A percentile compares a stretch with the other conserved stretches of the same genome.
Evolutionary conservation across 2,329 filamentous ascomycete genomes (phyloP).

Genomic region (Dothistroma septosporum): DNA sequence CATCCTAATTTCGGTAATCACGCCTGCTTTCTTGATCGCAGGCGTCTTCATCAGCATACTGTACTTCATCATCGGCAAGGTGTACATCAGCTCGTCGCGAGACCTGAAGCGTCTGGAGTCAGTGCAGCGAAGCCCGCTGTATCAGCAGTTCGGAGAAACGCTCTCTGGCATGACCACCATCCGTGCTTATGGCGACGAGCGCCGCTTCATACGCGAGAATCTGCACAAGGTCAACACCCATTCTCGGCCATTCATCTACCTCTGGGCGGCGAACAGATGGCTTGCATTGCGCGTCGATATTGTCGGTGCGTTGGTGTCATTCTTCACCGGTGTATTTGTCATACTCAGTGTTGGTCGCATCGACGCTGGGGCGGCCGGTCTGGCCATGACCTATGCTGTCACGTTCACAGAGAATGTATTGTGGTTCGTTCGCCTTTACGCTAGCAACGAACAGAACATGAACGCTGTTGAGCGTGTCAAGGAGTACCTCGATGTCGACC

Average conservation of each 20-base stretch:
- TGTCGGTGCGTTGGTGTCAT: slow-evolving; percentile 84
- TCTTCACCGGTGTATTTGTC: slow-evolving; percentile 90
- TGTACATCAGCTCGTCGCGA: slow-evolving; percentile 89
- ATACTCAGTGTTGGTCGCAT: slow-evolving; percentile 76
- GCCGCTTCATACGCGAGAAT: slow-evolving; percentile 90
- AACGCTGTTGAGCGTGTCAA: slow-evolving; percentile 97
- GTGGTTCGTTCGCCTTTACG: slow-evolving; percentile 92
- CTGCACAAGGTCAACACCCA: slow-evolving; percentile 83
- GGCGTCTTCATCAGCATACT: slow-evolving; percentile 77
- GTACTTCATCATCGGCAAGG: slow-evolving; percentile 76
- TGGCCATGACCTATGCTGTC: slow-evolving; percentile 92
- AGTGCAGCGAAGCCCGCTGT: slow-evolving; percentile 86
- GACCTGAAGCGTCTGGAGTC: slow-evolving; percentile 95
- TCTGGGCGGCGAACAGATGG: slow-evolving; percentile 97
- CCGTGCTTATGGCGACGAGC: slow-evolving; percentile 89
- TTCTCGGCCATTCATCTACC: slow-evolving; percentile 86
- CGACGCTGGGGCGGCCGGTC: slow-evolving; percentile 84
- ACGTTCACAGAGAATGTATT: slow-evolving; percentile 95
- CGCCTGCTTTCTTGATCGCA: slow-evolving; percentile 83
- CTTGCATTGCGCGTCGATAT: slow-evolving; percentile 87
- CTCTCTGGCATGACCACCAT: slow-evolving; percentile 93
- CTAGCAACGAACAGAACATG: slow-evolving; percentile 98
- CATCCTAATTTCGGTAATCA: slow-evolving; percentile 79
- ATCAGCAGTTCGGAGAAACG: slow-evolving; percentile 97
- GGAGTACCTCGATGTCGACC: slow-evolving; percentile 94